phyloP scores from a whole-genome alignment of 192 early-diverging fungal species.

The Chytriomyces sp. region DNA sequence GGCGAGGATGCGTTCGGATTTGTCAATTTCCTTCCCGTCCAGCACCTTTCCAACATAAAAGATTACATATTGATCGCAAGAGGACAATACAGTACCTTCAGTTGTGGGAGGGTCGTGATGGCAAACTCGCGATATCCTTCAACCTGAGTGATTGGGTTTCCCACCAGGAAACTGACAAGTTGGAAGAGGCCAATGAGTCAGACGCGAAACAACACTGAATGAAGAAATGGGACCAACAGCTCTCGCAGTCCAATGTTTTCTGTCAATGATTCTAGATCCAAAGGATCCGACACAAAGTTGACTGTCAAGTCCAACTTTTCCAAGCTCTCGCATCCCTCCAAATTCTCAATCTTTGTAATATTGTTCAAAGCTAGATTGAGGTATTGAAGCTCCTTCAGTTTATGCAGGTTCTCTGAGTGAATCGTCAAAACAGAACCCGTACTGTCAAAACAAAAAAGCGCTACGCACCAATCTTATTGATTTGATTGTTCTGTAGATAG shows the following conservation, averaged over 20 bases:
- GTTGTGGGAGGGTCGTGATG: constrained; percentile 53
- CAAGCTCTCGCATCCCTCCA: constrained; percentile 59
- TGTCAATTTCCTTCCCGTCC: constrained; percentile 57
- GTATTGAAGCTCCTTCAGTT: constrained; percentile 59
- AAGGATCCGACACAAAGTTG: constrained; percentile 59
- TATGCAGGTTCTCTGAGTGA: constrained; percentile 53
- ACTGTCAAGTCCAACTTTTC: constrained; percentile 51
- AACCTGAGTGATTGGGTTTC: constrained; percentile 55
- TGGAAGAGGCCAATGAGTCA: background rate
- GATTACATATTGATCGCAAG: background rate
- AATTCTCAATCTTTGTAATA: constrained; percentile 52
- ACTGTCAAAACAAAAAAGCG: background rate
- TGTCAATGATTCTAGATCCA: constrained; percentile 46
- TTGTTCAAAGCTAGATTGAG: constrained; percentile 65
- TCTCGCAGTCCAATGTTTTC: constrained; percentile 46
- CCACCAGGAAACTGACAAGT: constrained; percentile 48
- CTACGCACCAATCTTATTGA: constrained; percentile 56
- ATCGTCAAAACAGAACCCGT: background rate
- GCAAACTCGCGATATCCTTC: constrained; percentile 59
- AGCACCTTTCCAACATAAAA: constrained; percentile 36
- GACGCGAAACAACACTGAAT: constrained; percentile 5
- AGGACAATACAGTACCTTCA: constrained; percentile 42
- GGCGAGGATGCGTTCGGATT: constrained; percentile 57
- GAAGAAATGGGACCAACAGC: constrained; percentile 31
- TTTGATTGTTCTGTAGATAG: constrained; percentile 62